Evolutionary conservation across 805 yeast species (phyloP), one percentile per base, ranked within the genome.

Genomic region (Lachancea lanzarotensis): DNA sequence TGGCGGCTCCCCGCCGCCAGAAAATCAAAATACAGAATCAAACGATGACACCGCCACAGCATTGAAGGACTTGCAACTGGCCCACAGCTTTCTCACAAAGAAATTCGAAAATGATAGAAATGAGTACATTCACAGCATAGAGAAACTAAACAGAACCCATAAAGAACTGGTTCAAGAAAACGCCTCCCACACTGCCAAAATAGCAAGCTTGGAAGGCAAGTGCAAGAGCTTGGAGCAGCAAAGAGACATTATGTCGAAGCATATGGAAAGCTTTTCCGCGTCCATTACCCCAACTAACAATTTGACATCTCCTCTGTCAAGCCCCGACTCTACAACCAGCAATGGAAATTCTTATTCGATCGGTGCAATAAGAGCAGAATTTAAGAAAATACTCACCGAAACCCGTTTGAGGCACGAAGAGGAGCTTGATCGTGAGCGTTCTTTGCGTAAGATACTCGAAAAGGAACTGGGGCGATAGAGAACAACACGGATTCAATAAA

Each of bases 31-130:
- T 18, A 52, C 48, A n/a, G 48, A 50, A 11, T 10, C 15, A 12
- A 40, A 22, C 42, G 38, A 44, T 38, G 38, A 44, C 32, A 15
- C 38, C 20, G 35, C 19, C 19, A 76, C 83, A 0, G 88, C 89
- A 0, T 66, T 84, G 40, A 74, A 71, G 45, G 93, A 84, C 58
- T 67, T 84, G 42, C 80, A 82, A 51, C 76, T 84, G 57, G 83
- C 88, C 2, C 88, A 83, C 60, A 79, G 73, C 48, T 84, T 81
- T 56, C 65, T 84, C 44, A 73, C 82, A 2, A 78, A 79, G 55
- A 85, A 82, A 53, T 84, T 74, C 54, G 84, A 81, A 51, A 76
- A 79, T 48, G 84, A 84, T 44, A 71, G 84, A 45, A 73, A 73
- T 13, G 76, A 74, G 48, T 77, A 81, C 45, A 60, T 69, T 42